Conservation (phyloP, 176 grass and related monocot genomes). For the Bonia amplexicaulis region DNA sequence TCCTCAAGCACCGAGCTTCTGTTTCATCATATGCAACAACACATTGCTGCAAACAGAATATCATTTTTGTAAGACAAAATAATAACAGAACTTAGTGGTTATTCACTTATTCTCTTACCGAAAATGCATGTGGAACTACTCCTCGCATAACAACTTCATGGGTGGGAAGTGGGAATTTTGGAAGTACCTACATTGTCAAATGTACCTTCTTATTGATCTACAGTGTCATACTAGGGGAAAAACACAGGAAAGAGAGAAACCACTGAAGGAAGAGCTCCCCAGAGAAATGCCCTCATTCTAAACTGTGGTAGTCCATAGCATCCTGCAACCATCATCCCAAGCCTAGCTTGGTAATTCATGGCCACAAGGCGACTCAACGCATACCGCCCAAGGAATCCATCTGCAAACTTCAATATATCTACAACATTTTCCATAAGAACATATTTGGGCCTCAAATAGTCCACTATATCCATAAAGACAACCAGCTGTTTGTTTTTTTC, state of each 20-base stretch:
- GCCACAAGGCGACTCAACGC: constrained; percentile 51
- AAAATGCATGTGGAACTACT: constrained; percentile 44
- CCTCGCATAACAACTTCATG: constrained; percentile 64
- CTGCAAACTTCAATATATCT: constrained; percentile 67
- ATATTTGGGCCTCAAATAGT: constrained; percentile 55
- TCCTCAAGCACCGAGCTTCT: constrained; percentile 15
- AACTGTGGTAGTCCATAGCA: constrained; percentile 67
- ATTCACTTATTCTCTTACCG: constrained; percentile 17
- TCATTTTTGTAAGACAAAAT: neutral
- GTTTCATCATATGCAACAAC: constrained; percentile 61
- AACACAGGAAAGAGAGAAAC: constrained; percentile 15
- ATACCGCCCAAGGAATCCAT: constrained; percentile 48
- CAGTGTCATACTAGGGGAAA: neutral
- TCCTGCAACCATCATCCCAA: constrained; percentile 60
- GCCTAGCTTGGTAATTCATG: constrained; percentile 50
- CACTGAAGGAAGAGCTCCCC: constrained; percentile 58
- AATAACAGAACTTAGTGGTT: neutral
- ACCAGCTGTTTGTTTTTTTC: constrained; percentile 57
- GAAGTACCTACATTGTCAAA: constrained; percentile 38
- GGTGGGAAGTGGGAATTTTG: constrained; percentile 57
- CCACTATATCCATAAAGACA: constrained; percentile 66
- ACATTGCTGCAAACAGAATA: constrained; percentile 37
- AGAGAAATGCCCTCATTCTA: constrained; percentile 54
- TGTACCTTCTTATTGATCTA: neutral
- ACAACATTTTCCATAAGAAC: constrained; percentile 73